A percentile compares a stretch with the other conserved stretches of the same genome.
phyloP scores from a whole-genome alignment of 345 rosid genomes.

The Rubroshorea leprosula region DNA sequence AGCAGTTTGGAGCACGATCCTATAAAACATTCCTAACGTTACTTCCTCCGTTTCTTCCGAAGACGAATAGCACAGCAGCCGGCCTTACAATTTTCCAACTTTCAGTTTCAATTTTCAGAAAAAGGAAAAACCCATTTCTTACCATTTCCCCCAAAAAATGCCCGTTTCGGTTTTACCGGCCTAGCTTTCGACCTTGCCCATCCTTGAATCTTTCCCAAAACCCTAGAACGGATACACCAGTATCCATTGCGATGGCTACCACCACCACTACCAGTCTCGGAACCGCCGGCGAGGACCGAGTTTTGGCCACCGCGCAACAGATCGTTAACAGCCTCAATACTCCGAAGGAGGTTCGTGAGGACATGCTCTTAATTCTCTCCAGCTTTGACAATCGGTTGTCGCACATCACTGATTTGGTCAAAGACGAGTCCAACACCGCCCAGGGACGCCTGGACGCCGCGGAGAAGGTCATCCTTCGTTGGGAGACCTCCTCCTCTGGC shows the following conservation, averaged over 20 bases:
- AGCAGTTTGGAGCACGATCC: too few relatives aligned
- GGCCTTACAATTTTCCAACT: too few relatives aligned
- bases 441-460: slow-evolving; percentile 49
- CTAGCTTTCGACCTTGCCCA: neutral
- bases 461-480: slow-evolving; percentile 62
- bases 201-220: neutral
- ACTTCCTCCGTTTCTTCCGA: neutral
- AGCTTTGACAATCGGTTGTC: slow-evolving; percentile 93
- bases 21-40: too few relatives aligned
- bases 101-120: slow-evolving; percentile 10
- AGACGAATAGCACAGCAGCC: neutral
- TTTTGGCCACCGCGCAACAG: slow-evolving; percentile 95
- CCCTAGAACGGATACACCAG: neutral
- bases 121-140: neutral
- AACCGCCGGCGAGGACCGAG: slow-evolving; percentile 73
- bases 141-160: neutral
- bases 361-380: slow-evolving; percentile 89
- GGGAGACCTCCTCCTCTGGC: slow-evolving; percentile 39
- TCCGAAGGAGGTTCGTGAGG: slow-evolving; percentile 82
- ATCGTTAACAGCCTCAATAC: slow-evolving; percentile 93
- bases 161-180: neutral
- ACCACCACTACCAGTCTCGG: slow-evolving; percentile 31
- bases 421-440: slow-evolving; percentile 25
- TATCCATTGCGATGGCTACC: slow-evolving; percentile 25
- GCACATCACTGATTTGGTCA: slow-evolving; percentile 68